phyloP scores from a whole-genome alignment of 805 yeast genomes.

The Diddensiella caesifluorescens region DNA sequence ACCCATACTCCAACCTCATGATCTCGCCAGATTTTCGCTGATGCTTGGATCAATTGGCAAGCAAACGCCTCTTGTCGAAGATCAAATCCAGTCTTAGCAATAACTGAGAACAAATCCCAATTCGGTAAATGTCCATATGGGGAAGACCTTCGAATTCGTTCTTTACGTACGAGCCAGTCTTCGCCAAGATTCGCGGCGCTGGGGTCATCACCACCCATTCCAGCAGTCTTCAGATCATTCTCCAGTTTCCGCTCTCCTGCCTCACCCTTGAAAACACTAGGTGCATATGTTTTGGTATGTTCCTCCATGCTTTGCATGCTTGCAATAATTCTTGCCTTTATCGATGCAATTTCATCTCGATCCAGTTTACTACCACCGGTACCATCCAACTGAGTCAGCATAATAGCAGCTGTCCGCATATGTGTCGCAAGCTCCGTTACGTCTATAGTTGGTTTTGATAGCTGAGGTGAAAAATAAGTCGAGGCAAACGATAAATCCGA shows the following conservation, averaged over 20 bases:
- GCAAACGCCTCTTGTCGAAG: constrained; percentile 97
- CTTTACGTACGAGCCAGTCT: constrained; percentile 83
- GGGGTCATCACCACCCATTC: constrained; percentile 32
- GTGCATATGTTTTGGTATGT: constrained; percentile 44
- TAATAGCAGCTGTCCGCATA: constrained; percentile 93
- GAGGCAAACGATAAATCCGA: constrained; percentile 31
- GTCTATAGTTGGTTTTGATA: constrained; percentile 19
- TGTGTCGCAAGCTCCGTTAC: constrained; percentile 72
- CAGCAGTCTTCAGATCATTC: constrained; percentile 80
- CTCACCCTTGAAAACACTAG: constrained; percentile 52
- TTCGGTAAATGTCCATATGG: constrained; percentile 79
- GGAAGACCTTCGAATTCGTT: constrained; percentile 71
- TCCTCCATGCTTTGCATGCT: constrained; percentile 75
- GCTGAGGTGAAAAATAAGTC: constrained; percentile 29
- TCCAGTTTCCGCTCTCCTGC: constrained; percentile 91
- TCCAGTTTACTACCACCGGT: constrained; percentile 37
- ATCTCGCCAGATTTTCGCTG: constrained; percentile 77
- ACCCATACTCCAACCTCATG: constrained; percentile 79
- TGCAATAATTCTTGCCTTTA: constrained; percentile 62
- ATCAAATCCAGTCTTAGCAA: constrained; percentile 95
- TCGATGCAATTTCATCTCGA: constrained; percentile 55
- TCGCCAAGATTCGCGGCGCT: constrained; percentile 70
- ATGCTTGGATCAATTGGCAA: constrained; percentile 83
- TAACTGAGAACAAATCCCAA: constrained; percentile 95
- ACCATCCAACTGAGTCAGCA: constrained; percentile 84